Evolutionary conservation across 2,329 filamentous ascomycete genomes (phyloP), one percentile per base, ranked within the genome.

Genomic region (Pyrenophora teres): DNA sequence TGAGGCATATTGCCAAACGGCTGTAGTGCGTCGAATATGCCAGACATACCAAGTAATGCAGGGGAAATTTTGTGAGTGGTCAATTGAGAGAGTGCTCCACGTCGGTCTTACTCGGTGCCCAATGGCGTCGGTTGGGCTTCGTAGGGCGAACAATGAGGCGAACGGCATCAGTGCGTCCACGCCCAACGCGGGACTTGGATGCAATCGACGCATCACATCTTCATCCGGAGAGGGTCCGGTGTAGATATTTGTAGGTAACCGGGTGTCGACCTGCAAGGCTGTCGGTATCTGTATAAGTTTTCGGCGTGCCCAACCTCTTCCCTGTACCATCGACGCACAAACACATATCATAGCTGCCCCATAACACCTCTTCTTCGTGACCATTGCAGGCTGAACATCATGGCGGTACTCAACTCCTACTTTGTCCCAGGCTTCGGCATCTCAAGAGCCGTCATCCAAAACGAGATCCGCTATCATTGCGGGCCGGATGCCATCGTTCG

Each of bases 351-450:
- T 50, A 55, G 50, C 39, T 40, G 46, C 49, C 49, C 44, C 45
- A 54, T 50, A 46, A 50, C 56, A 52, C 35, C 27, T 39, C 46
- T 40, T 44, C 40, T 41, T 46, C 25, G 37, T 45, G 19, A 37
- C 27, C 41, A 33, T 23, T 42, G 21, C 40, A 39, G 42, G 35
- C 8, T 27, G 36, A 25, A 42, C 31, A 52, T 18, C 39, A 73
- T 73, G 70, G 32, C 68, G 45, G 46, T 54, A 23, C 47, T 65
- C 31, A 75, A 76, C 52, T 74, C 69, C 37, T 77, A 77, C 58
- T 77, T 77, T 46, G 66, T 77, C 4, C 74, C 74, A 13, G 74
- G 74, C 27, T 76, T 67, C 51, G 74, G 74, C 39, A 76, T 77
- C 54, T 76, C 74, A 18, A 67, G 74, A 57, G 65, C 72, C n/a